Evolutionary conservation across 805 yeast genomes (phyloP), one percentile per base, ranked within the genome.

Genomic region (Candida germanica): DNA sequence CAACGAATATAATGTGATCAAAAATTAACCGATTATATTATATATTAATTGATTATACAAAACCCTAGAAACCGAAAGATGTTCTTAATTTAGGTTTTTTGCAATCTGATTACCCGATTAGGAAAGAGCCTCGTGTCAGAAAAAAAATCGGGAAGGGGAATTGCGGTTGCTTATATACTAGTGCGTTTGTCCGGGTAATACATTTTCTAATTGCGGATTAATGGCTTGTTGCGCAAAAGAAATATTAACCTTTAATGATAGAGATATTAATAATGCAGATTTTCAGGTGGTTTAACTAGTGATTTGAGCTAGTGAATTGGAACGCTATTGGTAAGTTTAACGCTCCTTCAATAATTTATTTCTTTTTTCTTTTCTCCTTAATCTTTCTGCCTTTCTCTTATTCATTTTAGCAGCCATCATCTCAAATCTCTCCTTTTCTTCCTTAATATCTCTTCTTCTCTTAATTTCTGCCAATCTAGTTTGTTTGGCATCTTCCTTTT

Each of bases 321-420:
- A n/a, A n/a, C n/a, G n/a, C n/a, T n/a, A n/a, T n/a, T n/a, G n/a
- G n/a, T n/a, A n/a, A n/a, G n/a, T n/a, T 24, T 57, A 84, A 61
- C 97, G 96, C 56, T 89, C 98, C 58, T 82, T 87, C 58, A 89
- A 79, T 53, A 88, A 69, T 66, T 91, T 91, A 68, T 89, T 91
- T 66, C 98, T 81, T 83, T 91, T 91, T 58, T 91, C 98, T 56
- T 83, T 80, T 69, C 83, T 81, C 66, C 84, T 81, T 65, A 91
- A 58, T 63, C 98, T 77, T 46, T 88, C 98, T 26, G 88, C 85
- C 69, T 79, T 84, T 80, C 88, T 89, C 28, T 83, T 83, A 56
- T 87, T 91, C 95, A 91, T 86, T 62, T 83, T 87, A 38, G 77
- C 73, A 9, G 95, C 93, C 56, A 91, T 58, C 54, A 70, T 71